Base-by-base conservation (phyloP, 345 rosid species). In the Acer yangbiense region DNA sequence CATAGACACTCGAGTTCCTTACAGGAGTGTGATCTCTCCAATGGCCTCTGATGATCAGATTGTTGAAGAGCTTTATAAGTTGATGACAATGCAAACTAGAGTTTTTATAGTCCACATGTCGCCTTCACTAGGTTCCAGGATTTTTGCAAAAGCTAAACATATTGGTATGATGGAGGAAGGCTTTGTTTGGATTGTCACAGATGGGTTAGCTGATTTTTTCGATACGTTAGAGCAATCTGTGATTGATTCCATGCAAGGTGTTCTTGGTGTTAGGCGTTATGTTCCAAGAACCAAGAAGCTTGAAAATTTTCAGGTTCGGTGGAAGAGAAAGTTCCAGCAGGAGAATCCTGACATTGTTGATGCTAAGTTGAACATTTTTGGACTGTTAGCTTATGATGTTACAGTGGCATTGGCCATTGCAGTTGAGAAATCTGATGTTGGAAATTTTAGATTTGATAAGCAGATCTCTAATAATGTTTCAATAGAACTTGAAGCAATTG, bases 371-470 rank as follows among this genome's bases (percentile, higher is more conserved):
- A 81, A 61, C 29, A 74, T 82, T 20, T 81, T 71, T 41, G 94
- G 89, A 9, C 18, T 84, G 2, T 77, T 87, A 83, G 90, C 92
- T 43, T 87, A 90, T 79, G 92, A 88, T 78, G 88, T 88, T n/a
- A 75, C 76, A 23, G 60, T 55, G 1, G 88, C 90, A n/a, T 52
- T 90, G 0, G 91, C 91, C 17, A 66, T 68, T 77, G 90, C 93
- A 52, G 73, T 86, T 72, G 92, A 90, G 79, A 82, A 84, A 55
- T 83, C 79, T 48, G 82, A 85, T 11, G 66, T 39, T 52, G 8
- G 41, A 17, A 76, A 76, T 44, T 11, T n/a, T 44, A 74, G 63
- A 62, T 86, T 83, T 41, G 77, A 60, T 57, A 83, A 67, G 11
- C 35, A 32, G 0, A 4, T 32, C 35, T 0, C 35, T 32, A 74